Conservation (phyloP, 305 asterid species). For the Fraxinus albicans region DNA sequence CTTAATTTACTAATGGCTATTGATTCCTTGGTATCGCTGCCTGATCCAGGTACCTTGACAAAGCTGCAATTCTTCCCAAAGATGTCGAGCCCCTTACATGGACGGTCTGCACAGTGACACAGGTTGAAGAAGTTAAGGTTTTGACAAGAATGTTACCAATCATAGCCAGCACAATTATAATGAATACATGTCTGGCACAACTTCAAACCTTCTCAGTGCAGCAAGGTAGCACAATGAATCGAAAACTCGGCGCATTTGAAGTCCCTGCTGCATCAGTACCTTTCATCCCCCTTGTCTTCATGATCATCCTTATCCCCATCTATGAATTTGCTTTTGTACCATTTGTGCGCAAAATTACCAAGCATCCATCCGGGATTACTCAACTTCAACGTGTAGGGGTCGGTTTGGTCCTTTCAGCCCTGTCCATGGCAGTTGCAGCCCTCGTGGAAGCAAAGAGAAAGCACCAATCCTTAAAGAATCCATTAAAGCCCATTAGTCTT, state of each 20-base stretch:
- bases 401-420: slow-evolving; percentile 53
- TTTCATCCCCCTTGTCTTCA: slow-evolving; percentile 58
- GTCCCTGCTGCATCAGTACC: slow-evolving; percentile 63
- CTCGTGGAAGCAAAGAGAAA: slow-evolving; percentile 49
- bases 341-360: slow-evolving; percentile 42
- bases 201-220: slow-evolving; percentile 63
- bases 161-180: slow-evolving; percentile 51
- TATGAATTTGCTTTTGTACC: slow-evolving; percentile 56
- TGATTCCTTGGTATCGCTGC: slow-evolving; percentile 22
- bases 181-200: slow-evolving; percentile 70
- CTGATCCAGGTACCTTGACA: slow-evolving; percentile 52
- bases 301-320: slow-evolving; percentile 53
- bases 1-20: background rate
- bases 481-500: slow-evolving; percentile 35
- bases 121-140: slow-evolving; percentile 65
- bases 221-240: slow-evolving; percentile 52
- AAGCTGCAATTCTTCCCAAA: slow-evolving; percentile 49
- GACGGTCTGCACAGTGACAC: slow-evolving; percentile 64
- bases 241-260: slow-evolving; percentile 37
- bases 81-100: slow-evolving; percentile 25
- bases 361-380: slow-evolving; percentile 55
- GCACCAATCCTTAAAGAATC: slow-evolving; percentile 25
- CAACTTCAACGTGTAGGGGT: slow-evolving; percentile 66
- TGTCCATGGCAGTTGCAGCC: slow-evolving; percentile 57
- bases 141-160: slow-evolving; percentile 64